phyloP scores from a whole-genome alignment of 73 alveolate genomes.

The Symbiodinium pilosum region DNA sequence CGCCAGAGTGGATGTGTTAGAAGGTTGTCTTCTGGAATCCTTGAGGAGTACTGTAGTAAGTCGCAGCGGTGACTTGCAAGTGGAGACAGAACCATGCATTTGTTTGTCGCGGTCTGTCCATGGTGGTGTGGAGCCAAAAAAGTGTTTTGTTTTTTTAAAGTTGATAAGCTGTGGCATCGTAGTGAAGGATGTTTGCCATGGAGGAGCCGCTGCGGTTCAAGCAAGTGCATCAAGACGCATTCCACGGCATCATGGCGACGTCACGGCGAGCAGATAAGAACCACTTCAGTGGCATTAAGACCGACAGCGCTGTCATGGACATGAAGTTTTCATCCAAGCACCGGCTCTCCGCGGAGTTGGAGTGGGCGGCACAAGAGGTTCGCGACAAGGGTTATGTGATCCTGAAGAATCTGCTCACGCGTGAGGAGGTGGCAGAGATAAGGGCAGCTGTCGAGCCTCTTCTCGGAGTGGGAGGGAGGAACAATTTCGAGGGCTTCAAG shows the following conservation, averaged over 20 bases:
- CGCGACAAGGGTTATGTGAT: conserved; percentile 67
- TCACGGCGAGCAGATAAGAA: background rate
- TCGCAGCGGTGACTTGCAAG: too few relatives aligned
- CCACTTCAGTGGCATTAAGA: conserved; percentile 58
- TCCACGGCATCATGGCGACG: background rate
- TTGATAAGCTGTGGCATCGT: too few relatives aligned
- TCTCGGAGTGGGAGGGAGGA: conserved; percentile 29
- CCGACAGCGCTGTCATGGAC: background rate
- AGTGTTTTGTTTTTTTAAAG: too few relatives aligned
- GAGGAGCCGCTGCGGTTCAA: too few relatives aligned
- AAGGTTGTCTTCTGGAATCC: too few relatives aligned
- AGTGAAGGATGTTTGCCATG: too few relatives aligned
- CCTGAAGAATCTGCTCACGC: conserved; percentile 25
- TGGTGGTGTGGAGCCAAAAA: too few relatives aligned
- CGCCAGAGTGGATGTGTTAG: too few relatives aligned
- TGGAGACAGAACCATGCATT: too few relatives aligned
- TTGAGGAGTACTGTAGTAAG: too few relatives aligned
- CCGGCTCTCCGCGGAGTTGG: conserved; percentile 32
- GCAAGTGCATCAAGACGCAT: too few relatives aligned
- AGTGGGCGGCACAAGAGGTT: conserved; percentile 53
- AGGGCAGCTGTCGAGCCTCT: conserved; percentile 25
- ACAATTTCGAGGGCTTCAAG: conserved; percentile 71
- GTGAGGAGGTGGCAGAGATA: conserved; percentile 41
- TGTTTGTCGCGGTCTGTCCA: too few relatives aligned
- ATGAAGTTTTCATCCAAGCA: background rate